Conservation (phyloP, 345 rosid genomes). For the Euphorbia lathyris region DNA sequence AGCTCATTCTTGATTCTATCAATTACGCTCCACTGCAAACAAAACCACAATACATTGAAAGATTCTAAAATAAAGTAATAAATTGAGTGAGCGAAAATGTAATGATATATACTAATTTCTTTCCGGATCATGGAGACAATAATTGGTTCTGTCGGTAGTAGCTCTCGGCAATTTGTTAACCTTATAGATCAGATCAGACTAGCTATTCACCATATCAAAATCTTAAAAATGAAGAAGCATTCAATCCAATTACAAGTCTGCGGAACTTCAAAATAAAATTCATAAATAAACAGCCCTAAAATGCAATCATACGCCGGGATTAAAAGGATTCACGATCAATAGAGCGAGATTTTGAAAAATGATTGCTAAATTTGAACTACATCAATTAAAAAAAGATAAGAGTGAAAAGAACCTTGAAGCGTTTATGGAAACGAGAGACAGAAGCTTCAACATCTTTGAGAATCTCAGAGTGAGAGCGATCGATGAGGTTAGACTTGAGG, state of each 20-base stretch:
- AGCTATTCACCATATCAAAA: not conserved
- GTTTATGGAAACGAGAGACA: slow-evolving; percentile 51
- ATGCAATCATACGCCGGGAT: not conserved
- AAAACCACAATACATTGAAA: not conserved
- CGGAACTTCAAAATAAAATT: too few relatives aligned
- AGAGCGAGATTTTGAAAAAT: not conserved
- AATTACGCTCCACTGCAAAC: not conserved
- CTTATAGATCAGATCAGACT: not conserved
- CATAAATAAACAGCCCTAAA: not conserved
- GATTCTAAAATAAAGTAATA: not conserved
- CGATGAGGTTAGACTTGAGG: slow-evolving; percentile 39
- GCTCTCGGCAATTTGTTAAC: not conserved
- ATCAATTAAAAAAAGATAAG: not conserved
- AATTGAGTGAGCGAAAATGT: not conserved
- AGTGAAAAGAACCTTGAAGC: slow-evolving; percentile 37
- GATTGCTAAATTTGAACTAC: not conserved
- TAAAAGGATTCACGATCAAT: not conserved
- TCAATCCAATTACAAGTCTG: not conserved
- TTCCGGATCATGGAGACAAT: not conserved
- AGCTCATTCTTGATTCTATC: not conserved
- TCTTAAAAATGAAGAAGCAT: not conserved
- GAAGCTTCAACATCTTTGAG: slow-evolving; percentile 50
- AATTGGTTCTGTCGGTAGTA: not conserved
- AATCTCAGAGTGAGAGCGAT: slow-evolving; percentile 49
- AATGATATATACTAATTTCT: not conserved